Evolutionary conservation across 305 asterid genomes (phyloP), one percentile per base, ranked within the genome.

Genomic region (Solanum hybrid): DNA sequence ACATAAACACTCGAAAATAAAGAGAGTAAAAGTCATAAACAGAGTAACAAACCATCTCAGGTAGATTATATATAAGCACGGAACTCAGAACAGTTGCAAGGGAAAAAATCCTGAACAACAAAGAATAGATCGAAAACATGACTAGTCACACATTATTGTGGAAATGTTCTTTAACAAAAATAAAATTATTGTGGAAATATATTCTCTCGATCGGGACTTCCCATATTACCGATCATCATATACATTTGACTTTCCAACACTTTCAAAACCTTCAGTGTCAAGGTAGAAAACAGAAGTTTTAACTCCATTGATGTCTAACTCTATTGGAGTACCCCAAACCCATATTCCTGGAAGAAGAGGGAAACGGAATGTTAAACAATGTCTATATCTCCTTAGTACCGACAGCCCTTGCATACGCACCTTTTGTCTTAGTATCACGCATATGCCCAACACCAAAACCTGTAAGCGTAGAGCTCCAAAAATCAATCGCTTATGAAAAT

Each of bases 401-500:
- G 6, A 29, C 19, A 10, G 29, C 40, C 10, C 73, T 14, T 27
- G 82, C 32, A 31, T 40, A 31, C 12, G 2, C 4, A 96, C 99
- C 99, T 96, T 97, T 97, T 81, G 99, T 98, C 93, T 96, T 94
- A 79, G 99, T 97, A 91, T 97, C 99, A 82, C 99, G 99, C 98
- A 97, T 91, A 92, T 97, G 99, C 75, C 99, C 99, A 91, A 97
- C 99, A 80, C 98, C 99, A 93, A 97, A 97, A 92, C 99, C 99
- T 97, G 93, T 91, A 91, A 91, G 64, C 34, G 87, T 89, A 87
- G 85, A 85, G 73, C 60, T 86, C 85, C 72, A 85, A 42, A 81
- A 87, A 31, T 92, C 89, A 92, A 87, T 31, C 4, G 29, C 64
- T 56, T 79, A 88, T 26, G 79, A 45, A 79, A 56, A 88, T 32